Base-by-base conservation (phyloP, 106 monocot species). In the Triglochin maritima region DNA sequence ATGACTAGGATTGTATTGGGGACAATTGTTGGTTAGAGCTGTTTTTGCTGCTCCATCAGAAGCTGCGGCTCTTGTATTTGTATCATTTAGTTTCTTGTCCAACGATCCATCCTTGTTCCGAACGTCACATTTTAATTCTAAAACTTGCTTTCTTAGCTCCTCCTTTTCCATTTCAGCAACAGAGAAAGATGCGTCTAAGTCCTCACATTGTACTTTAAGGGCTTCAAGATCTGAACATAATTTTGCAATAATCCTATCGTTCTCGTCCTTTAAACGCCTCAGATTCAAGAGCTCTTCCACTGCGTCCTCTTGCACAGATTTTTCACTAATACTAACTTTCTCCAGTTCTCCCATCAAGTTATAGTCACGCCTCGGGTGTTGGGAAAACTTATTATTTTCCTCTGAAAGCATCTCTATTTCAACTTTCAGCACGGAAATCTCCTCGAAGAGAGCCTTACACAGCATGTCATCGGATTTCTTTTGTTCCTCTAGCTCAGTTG, bases 401-500 rank as follows among this genome's bases (percentile, higher is more conserved):
- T 49, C 69, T 46, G 64, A 74, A 54, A 84, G 72, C 42, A 64
- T 66, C 69, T 84, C 81, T 46, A 80, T 66, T 68, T 75, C 78
- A 78, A 53, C 16, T 74, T 72, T 81, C 52, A 90, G 68, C 7
- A 10, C 59, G 9, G 44, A 17, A 17, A 90, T 83, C 66, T 89
- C 85, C 62, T 91, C 78, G 53, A 57, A 63, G 42, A 82, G 72
- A 67, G 72, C 73, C 60, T 69, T 84, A n/a, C 74, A 54, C 67
- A 47, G 79, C 70, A 57, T 76, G 46, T 80, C 84, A 50, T 74
- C 77, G 62, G 64, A 74, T 66, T 62, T 71, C 66, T 75, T 88
- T 59, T 77, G 76, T 56, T 72, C 76, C 49, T 92, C 78, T n/a
- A 92, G 70, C 51, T 86, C 98, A 16, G 86, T 76, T 7, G 50